These are phyloP conservation scores for Selaginella moellendorffii DNA, from an alignment of 75 land plant species.

Conservation along the genomic window DNA sequence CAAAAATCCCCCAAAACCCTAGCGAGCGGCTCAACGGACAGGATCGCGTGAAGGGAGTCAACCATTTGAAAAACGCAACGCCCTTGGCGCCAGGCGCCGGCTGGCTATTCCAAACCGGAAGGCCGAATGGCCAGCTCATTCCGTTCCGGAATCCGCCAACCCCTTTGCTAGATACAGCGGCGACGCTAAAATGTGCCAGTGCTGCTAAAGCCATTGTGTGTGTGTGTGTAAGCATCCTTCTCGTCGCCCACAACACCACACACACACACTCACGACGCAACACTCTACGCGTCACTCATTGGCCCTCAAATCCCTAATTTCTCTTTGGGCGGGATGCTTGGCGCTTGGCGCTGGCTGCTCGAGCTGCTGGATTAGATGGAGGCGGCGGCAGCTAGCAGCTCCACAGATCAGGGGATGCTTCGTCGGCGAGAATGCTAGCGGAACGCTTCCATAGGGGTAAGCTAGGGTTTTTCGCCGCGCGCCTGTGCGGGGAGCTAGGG, in stretches of 20 bases:
- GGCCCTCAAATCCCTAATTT: not conserved
- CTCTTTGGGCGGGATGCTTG: not conserved
- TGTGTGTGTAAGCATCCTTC: too few relatives aligned
- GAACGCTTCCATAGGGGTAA: not conserved
- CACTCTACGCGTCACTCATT: not conserved
- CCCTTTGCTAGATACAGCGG: not conserved
- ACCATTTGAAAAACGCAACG: conserved; percentile 1
- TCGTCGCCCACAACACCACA: not conserved
- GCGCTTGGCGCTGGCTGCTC: not conserved
- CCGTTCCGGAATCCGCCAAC: not conserved
- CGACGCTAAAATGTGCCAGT: not conserved
- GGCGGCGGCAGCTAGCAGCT: too few relatives aligned
- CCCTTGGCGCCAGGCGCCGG: conserved; percentile 2
- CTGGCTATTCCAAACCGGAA: too few relatives aligned
- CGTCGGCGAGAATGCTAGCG: not conserved
- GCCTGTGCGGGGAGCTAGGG: not conserved
- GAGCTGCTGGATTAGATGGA: too few relatives aligned
- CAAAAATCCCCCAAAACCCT: too few relatives aligned
- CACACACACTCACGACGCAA: not conserved
- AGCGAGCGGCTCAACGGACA: too few relatives aligned
- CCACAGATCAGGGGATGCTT: not conserved
- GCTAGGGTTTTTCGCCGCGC: not conserved
- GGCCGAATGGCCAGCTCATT: not conserved
- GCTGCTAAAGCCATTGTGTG: too few relatives aligned
- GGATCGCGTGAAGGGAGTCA: too few relatives aligned